Base-by-base conservation (phyloP, 2,329 filamentous ascomycete species). In the Epichloe amarillans region DNA sequence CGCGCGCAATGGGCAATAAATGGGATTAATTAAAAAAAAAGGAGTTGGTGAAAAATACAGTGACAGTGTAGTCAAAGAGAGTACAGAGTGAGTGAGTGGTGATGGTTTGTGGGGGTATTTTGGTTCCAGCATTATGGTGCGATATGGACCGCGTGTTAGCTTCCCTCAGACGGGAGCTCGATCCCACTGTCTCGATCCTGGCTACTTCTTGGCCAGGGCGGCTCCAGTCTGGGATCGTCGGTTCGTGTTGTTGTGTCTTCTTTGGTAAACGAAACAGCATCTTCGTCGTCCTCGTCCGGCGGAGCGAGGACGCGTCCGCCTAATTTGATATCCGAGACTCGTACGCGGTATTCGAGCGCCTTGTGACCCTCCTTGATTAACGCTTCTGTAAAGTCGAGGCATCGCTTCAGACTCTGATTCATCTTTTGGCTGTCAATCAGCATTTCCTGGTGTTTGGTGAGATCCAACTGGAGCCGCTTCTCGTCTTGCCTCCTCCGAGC, bases 381-480 rank as follows among this genome's bases (percentile, higher is more conserved):
- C 55, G 86, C 83, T 62, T 98, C 91, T 0, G 90, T 94, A 79
- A 88, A 91, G 57, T 83, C 82, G 36, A 96, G 75, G 65, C 93
- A 98, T 46, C 88, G 79, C 65, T 88, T 94, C 44, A 98, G 77
- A 64, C 87, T 95, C 64, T 94, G 87, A 63, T 96, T 97, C 74
- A 97, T 89, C 70, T 89, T 94, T 62, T 96, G 89, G 57, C 86
- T 93, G 64, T 95, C 90, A 39, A 89, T 73, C 8, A 98, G 77
- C 1, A 97, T 73, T 61, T 95, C 85, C 57, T 89, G 87, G 64
- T 98, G 93, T 62, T 90, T 91, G 3, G 83, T 78, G 1, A 98
- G 75, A 65, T 98, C 93, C 4, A 89, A 75, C 58, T 85, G 80
- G n/a, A 97, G 73, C 33, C 88, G 80, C 57, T 84, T 84, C 63